phyloP scores from a whole-genome alignment of 768 basidiomycete genomes.

The Lanmaoa rubissima region DNA sequence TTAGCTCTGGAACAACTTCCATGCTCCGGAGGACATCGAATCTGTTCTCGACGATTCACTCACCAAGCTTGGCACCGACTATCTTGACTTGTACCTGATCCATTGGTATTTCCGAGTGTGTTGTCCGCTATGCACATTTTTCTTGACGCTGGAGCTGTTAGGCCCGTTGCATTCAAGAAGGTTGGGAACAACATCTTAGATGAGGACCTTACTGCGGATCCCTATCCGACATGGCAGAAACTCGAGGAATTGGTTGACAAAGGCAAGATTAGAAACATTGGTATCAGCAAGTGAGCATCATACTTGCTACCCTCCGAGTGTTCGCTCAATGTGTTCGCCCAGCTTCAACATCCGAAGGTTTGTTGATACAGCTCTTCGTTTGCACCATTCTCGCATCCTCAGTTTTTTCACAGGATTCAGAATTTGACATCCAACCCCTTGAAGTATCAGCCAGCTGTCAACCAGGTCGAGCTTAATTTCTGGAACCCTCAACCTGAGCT shows the following conservation, averaged over 20 bases:
- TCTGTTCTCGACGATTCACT: conserved; percentile 64
- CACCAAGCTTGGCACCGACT: conserved; percentile 56
- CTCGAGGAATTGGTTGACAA: conserved; percentile 75
- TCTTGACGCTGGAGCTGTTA: conserved; percentile 20
- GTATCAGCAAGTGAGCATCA: conserved; percentile 69
- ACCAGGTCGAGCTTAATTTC: conserved; percentile 79
- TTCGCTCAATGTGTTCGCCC: background rate
- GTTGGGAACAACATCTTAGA: conserved; percentile 49
- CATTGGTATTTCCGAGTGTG: conserved; percentile 55
- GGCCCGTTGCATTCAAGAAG: conserved; percentile 69
- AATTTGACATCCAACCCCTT: conserved; percentile 62
- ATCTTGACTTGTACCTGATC: conserved; percentile 79
- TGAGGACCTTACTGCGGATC: conserved; percentile 58
- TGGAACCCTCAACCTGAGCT: conserved; percentile 78
- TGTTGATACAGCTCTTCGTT: background rate
- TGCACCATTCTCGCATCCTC: background rate
- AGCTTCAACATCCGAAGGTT: conserved; percentile 62
- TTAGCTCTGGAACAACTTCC: conserved; percentile 76
- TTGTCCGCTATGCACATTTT: too few species aligned
- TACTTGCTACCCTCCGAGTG: background rate
- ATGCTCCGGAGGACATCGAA: conserved; percentile 72
- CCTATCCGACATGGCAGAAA: conserved; percentile 78
- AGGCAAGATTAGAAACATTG: conserved; percentile 77
- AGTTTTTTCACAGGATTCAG: conserved; percentile 39
- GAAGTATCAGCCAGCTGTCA: conserved; percentile 63